A percentile compares a stretch with the other conserved stretches of the same genome.
Conservation (phyloP, 805 yeast species). For the Candida stauntonica region DNA sequence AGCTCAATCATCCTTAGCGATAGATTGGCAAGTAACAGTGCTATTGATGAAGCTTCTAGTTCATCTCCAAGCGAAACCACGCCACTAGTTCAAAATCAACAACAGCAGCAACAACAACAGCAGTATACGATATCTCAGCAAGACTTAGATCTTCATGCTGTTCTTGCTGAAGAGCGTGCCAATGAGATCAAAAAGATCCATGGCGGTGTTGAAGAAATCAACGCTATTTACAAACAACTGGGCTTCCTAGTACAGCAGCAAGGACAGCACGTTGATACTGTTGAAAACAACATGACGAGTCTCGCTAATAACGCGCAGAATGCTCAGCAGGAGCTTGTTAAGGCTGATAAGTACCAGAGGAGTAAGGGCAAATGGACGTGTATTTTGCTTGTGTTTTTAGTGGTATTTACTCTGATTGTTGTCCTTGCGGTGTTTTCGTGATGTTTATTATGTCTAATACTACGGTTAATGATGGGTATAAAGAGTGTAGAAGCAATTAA, state of each 20-base stretch:
- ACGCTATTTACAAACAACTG: slow-evolving; percentile 77
- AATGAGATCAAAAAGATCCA: slow-evolving; percentile 68
- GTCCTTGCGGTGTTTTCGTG: slow-evolving; percentile 43
- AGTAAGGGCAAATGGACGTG: slow-evolving; percentile 71
- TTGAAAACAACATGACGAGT: slow-evolving; percentile 72
- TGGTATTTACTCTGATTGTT: slow-evolving; percentile 53
- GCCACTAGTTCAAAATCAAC: slow-evolving; percentile 20
- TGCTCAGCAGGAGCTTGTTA: slow-evolving; percentile 65
- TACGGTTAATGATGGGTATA: background rate
- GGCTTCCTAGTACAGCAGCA: slow-evolving; percentile 78
- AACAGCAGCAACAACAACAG: slow-evolving; percentile 34
- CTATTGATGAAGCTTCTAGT: slow-evolving; percentile 22
- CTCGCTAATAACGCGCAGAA: slow-evolving; percentile 60
- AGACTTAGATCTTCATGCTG: slow-evolving; percentile 58
- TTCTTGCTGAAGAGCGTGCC: slow-evolving; percentile 68
- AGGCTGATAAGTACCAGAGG: slow-evolving; percentile 74
- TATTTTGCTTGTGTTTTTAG: slow-evolving; percentile 53
- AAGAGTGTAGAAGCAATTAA: background rate
- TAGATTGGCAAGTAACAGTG: slow-evolving; percentile 13
- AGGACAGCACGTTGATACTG: slow-evolving; percentile 77
- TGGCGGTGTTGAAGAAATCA: slow-evolving; percentile 78
- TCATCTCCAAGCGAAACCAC: slow-evolving; percentile 16
- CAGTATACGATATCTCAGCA: slow-evolving; percentile 36
- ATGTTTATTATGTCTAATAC: background rate
- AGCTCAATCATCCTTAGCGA: slow-evolving; percentile 35